phyloP scores from a whole-genome alignment of 2,329 filamentous ascomycete species.

The Pseudogymnoascus pannorum region DNA sequence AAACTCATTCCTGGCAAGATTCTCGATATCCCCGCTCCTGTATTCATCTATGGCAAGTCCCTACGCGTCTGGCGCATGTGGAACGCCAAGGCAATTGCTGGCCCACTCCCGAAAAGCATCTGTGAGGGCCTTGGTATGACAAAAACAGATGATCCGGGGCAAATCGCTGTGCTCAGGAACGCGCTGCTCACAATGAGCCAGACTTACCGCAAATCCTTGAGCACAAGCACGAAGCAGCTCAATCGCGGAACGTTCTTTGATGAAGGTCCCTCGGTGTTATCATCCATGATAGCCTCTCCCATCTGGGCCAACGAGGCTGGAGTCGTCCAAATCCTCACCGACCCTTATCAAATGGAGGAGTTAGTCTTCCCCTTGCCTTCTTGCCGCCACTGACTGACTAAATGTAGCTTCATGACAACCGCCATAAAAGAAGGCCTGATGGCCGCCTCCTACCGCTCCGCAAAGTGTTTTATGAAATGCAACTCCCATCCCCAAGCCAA shows the following conservation, averaged over 20 bases:
- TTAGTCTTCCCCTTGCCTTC: not conserved
- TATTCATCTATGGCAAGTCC: not conserved
- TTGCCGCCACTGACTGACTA: not conserved
- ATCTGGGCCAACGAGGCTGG: slow-evolving; percentile 1
- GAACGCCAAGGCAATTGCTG: not conserved
- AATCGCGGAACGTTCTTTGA: slow-evolving; percentile 8
- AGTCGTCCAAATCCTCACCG: not conserved
- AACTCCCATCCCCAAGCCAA: slow-evolving; percentile 1
- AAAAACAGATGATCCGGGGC: not conserved
- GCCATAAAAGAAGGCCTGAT: slow-evolving; percentile 7
- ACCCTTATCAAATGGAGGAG: slow-evolving; percentile 9
- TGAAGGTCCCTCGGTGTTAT: not conserved
- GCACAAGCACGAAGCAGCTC: not conserved
- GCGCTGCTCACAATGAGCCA: not conserved
- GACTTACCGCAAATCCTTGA: not conserved
- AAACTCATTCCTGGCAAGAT: not conserved
- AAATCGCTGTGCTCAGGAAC: not conserved
- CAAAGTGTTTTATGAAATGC: slow-evolving; percentile 8
- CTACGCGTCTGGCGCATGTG: slow-evolving; percentile 3
- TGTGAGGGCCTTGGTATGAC: not conserved
- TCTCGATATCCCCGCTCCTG: not conserved
- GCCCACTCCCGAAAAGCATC: not conserved
- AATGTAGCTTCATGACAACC: not conserved
- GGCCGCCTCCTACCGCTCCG: not conserved
- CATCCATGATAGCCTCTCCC: not conserved